Conservation (phyloP, 345 rosid species). For the Hypericum androsaemum region DNA sequence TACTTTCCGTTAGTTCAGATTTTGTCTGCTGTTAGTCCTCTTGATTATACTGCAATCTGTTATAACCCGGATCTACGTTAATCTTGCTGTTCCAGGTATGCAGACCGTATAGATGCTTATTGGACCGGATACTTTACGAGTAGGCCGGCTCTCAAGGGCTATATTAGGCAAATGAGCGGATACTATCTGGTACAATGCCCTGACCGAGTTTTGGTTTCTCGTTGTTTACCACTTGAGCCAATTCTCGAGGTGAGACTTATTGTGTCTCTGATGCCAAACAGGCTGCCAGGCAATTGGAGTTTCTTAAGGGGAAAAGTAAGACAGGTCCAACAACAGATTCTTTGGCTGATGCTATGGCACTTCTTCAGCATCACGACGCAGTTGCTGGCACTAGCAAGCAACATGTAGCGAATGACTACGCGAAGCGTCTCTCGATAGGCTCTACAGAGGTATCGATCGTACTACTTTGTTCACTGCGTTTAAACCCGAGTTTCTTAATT, state of each 20-base stretch:
- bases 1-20: conserved; percentile 73
- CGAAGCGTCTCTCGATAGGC: conserved; percentile 35
- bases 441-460: conserved; percentile 24
- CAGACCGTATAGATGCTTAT: conserved; percentile 81
- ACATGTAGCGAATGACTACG: conserved; percentile 48
- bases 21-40: conserved; percentile 5
- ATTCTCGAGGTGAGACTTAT: conserved; percentile 9
- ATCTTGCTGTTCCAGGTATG: conserved; percentile 44
- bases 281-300: conserved; percentile 49
- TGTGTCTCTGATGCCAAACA: conserved; percentile 11
- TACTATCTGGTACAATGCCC: conserved; percentile 56
- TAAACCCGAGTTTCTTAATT: not conserved
- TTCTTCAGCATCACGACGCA: conserved; percentile 46
- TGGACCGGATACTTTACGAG: conserved; percentile 98
- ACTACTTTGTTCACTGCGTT: not conserved
- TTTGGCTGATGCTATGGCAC: conserved; percentile 44
- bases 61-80: conserved; percentile 7
- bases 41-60: not conserved
- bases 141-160: conserved; percentile 76
- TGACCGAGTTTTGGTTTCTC: not conserved
- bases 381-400: conserved; percentile 40
- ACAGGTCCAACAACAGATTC: conserved; percentile 27
- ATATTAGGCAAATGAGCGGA: conserved; percentile 69
- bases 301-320: conserved; percentile 31
- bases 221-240: too few relatives aligned